Conservation (phyloP, 257 asterid genomes). For the Jasminum sambac region DNA sequence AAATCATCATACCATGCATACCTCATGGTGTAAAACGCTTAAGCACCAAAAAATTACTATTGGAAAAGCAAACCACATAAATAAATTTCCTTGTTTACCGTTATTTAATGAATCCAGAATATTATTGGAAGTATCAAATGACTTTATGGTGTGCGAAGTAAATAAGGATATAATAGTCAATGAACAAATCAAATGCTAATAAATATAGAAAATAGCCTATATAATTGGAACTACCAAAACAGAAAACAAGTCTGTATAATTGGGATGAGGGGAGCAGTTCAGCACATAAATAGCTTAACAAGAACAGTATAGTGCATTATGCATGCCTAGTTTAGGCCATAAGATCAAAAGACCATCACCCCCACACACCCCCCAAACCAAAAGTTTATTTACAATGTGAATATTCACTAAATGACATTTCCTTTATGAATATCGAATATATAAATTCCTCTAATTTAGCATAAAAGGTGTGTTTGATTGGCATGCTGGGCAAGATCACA, state of each 20-base stretch:
- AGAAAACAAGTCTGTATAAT: no score
- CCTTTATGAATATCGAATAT: background rate
- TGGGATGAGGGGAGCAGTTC: no score
- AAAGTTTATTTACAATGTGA: background rate
- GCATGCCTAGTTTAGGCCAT: background rate
- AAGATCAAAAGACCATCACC: background rate
- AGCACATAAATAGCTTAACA: background rate
- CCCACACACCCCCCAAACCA: no score
- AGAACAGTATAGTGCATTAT: conserved; percentile 4
- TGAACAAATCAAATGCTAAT: no score
- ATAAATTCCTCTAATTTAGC: background rate
- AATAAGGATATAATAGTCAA: no score
- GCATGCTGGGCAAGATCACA: background rate
- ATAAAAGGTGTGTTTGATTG: background rate
- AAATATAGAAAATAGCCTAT: no score
- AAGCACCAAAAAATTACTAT: background rate
- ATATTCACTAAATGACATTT: background rate
- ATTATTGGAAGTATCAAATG: no score
- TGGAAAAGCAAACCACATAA: no score
- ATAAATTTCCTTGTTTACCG: no score
- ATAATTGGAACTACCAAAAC: no score
- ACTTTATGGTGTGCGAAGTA: no score
- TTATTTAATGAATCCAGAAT: no score
- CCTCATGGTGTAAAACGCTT: background rate
- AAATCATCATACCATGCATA: background rate